These are phyloP conservation scores for Galerina sulciceps DNA, from an alignment of 768 basidiomycete species.

Conservation along the genomic window DNA sequence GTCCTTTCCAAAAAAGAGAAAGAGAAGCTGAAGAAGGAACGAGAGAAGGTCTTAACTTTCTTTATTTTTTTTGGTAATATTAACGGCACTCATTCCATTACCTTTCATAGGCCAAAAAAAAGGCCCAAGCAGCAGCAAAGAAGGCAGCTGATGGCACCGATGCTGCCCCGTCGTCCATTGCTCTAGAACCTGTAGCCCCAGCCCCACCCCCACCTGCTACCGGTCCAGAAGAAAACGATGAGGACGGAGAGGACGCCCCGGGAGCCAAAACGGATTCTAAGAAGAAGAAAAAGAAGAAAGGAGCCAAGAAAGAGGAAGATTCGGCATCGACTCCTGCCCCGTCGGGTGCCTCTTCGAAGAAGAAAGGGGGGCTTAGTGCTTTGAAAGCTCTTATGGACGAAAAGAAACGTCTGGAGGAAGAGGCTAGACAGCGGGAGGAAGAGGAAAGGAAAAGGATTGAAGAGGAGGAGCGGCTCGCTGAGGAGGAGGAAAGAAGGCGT, in stretches of 20 bases:
- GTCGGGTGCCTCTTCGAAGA: slow-evolving; percentile 54
- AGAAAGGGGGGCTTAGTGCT: slow-evolving; percentile 81
- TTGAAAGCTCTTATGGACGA: slow-evolving; percentile 92
- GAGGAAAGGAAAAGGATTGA: slow-evolving; percentile 85
- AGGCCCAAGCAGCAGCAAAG: slow-evolving; percentile 89
- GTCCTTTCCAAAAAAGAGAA: slow-evolving; percentile 95
- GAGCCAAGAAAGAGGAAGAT: slow-evolving; percentile 65
- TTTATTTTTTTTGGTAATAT: slow-evolving; percentile 8
- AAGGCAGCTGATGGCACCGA: slow-evolving; percentile 47
- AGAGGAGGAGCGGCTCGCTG: slow-evolving; percentile 85
- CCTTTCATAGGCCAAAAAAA: slow-evolving; percentile 81
- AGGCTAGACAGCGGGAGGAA: slow-evolving; percentile 84
- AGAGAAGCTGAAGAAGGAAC: slow-evolving; percentile 95
- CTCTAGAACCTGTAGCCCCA: slow-evolving; percentile 31
- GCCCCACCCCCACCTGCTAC: slow-evolving; percentile 30
- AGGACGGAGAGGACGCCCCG: slow-evolving; percentile 61
- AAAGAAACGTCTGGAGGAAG: slow-evolving; percentile 88
- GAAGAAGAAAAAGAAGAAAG: slow-evolving; percentile 92
- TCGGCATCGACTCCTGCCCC: slow-evolving; percentile 45
- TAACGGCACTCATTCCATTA: slow-evolving; percentile 7
- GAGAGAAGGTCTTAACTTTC: slow-evolving; percentile 73
- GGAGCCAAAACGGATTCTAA: slow-evolving; percentile 61
- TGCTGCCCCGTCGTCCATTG: slow-evolving; percentile 25
- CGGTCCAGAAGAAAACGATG: slow-evolving; percentile 62
- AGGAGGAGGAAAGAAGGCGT: slow-evolving; percentile 78